A percentile compares a stretch with the other conserved stretches of the same genome.
Conservation (phyloP, 2,329 filamentous ascomycete species). For the Alternaria sp. region DNA sequence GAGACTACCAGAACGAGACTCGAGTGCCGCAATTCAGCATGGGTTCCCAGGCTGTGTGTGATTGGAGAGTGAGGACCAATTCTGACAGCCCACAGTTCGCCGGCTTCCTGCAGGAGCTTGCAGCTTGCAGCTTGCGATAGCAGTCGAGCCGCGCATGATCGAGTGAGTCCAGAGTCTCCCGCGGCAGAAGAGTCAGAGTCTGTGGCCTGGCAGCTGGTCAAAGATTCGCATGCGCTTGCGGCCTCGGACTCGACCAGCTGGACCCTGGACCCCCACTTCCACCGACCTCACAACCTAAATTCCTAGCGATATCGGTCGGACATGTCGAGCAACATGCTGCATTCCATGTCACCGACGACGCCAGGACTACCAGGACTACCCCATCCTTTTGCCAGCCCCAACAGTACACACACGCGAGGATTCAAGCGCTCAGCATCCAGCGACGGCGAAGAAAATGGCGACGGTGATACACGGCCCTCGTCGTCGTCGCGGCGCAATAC, state of each 20-base stretch:
- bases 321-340: constrained; percentile 23
- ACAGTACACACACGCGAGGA: constrained; percentile 40
- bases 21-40: constrained; percentile 10
- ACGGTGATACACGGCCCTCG: constrained; percentile 35
- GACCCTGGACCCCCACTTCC: constrained; percentile 22
- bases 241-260: constrained; percentile 19
- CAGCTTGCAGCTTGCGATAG: constrained; percentile 18
- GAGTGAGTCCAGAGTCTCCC: not conserved
- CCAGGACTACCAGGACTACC: constrained; percentile 36
- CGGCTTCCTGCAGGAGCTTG: constrained; percentile 31
- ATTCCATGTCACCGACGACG: constrained; percentile 46
- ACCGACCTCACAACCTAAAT: constrained; percentile 21
- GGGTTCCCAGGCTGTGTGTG: constrained; percentile 15
- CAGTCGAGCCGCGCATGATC: constrained; percentile 17
- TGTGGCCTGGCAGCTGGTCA: constrained; percentile 14
- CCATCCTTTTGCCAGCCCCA: constrained; percentile 44
- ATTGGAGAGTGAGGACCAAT: constrained; percentile 17
- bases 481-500: constrained; percentile 45
- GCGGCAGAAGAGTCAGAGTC: constrained; percentile 15
- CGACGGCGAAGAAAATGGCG: constrained; percentile 50
- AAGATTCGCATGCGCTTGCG: constrained; percentile 17
- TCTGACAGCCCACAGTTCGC: constrained; percentile 20
- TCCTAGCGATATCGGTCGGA: constrained; percentile 31
- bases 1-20: constrained; percentile 16
- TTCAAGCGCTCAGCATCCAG: constrained; percentile 52